Percentiles rank a stretch among this genome's conserved stretches.
Evolutionary conservation across 768 basidiomycete genomes (phyloP).

Genomic region (Boletus fagicola): DNA sequence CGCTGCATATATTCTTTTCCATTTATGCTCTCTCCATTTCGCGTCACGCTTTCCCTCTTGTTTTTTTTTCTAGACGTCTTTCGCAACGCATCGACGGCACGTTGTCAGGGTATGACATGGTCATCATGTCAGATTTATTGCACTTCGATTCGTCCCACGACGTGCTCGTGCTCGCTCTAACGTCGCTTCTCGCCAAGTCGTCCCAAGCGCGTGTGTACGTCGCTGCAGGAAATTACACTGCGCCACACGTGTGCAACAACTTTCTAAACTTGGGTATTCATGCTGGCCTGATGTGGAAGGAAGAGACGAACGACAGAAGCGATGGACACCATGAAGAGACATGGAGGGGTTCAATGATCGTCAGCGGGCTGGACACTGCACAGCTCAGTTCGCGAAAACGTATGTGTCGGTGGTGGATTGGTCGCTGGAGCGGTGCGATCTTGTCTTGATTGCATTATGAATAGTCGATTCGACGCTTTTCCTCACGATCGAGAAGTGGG

Average conservation of each 20-base stretch:
- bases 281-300: constrained; percentile 49
- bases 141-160: constrained; percentile 65
- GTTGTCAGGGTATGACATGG: constrained; percentile 47
- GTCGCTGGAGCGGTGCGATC: constrained; percentile 38
- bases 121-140: constrained; percentile 71
- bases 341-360: constrained; percentile 50
- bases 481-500: background rate
- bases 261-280: constrained; percentile 45
- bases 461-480: background rate
- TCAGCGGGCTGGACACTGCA: constrained; percentile 46
- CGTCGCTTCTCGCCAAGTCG: constrained; percentile 44
- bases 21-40: background rate
- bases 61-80: constrained; percentile 15
- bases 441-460: background rate
- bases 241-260: constrained; percentile 45
- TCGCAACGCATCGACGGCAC: constrained; percentile 7
- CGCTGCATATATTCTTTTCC: background rate
- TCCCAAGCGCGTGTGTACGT: constrained; percentile 49
- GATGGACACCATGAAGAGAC: constrained; percentile 13
- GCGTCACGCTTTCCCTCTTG: background rate
- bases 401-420: constrained; percentile 65
- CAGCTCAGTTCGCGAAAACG: constrained; percentile 52
- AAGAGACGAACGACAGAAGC: constrained; percentile 29
- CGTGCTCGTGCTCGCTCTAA: constrained; percentile 50
- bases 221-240: constrained; percentile 65